phyloP scores from a whole-genome alignment of 495 filamentous ascomycete genomes.

The Tuber melanosporum region DNA sequence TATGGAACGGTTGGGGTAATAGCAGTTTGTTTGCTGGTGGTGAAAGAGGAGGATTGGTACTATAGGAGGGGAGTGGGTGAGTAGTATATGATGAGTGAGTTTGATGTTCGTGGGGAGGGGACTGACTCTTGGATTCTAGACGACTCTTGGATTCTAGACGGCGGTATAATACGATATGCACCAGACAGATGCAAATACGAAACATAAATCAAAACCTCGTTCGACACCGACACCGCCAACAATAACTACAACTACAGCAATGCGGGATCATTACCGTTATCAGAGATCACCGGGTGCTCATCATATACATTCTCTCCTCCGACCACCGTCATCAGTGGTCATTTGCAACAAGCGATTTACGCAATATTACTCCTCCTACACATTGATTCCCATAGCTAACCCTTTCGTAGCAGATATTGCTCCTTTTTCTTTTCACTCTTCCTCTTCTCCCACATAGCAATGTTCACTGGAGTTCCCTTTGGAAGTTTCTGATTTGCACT shows the following conservation, averaged over 20 bases:
- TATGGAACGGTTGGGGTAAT: not conserved
- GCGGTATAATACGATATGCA: not conserved
- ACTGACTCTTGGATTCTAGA: not conserved
- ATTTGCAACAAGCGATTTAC: not conserved
- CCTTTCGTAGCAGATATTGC: not conserved
- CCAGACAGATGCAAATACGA: not conserved
- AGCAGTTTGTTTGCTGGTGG: not conserved
- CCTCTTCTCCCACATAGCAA: no score
- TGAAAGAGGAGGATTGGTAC: not conserved
- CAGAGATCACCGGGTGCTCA: not conserved
- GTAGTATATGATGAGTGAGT: not conserved
- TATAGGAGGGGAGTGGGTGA: not conserved
- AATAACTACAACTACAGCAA: not conserved
- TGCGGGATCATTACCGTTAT: not conserved
- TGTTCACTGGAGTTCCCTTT: not conserved
- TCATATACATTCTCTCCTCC: not conserved
- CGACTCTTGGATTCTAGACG: not conserved
- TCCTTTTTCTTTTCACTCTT: not conserved
- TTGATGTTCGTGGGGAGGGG: not conserved
- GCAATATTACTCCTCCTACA: not conserved
- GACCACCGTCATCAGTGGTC: not conserved
- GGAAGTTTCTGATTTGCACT: not conserved
- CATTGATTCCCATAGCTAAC: not conserved
- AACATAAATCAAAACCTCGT: not conserved
- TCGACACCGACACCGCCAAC: not conserved